phyloP scores from a whole-genome alignment of 768 basidiomycete species.

The Lentinula detonsa region DNA sequence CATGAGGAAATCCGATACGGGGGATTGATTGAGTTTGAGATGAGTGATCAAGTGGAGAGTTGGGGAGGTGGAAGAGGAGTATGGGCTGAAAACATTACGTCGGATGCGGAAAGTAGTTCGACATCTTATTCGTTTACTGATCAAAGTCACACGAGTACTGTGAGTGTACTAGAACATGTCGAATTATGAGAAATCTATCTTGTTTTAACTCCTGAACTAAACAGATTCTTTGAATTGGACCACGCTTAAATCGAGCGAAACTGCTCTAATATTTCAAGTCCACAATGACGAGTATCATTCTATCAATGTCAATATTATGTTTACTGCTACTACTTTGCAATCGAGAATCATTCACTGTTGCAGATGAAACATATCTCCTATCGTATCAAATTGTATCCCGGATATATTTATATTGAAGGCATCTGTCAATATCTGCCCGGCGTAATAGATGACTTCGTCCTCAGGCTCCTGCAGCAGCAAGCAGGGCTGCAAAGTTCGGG shows the following conservation, averaged over 20 bases:
- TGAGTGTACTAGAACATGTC: background rate
- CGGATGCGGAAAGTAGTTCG: background rate
- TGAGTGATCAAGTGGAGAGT: slow-evolving; percentile 44
- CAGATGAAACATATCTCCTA: too few species aligned
- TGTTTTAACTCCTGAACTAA: background rate
- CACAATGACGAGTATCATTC: too few species aligned
- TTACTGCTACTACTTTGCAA: too few species aligned
- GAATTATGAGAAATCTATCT: background rate
- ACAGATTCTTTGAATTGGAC: background rate
- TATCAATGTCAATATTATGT: too few species aligned
- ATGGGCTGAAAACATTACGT: background rate
- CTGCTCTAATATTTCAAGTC: too few species aligned
- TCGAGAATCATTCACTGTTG: too few species aligned
- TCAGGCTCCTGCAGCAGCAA: slow-evolving; percentile 9
- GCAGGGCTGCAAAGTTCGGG: slow-evolving; percentile 24
- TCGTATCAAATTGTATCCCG: too few species aligned
- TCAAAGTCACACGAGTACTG: background rate
- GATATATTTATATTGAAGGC: too few species aligned
- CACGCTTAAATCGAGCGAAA: too few species aligned
- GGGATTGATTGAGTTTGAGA: slow-evolving; percentile 55
- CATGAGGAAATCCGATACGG: slow-evolving; percentile 61
- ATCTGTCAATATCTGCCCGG: too few species aligned
- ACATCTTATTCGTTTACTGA: background rate
- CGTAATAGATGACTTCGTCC: too few species aligned
- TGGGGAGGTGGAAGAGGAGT: slow-evolving; percentile 27